Conservation (phyloP, 192 early-diverging fungal genomes). For the Gryganskiella cystojenkinii region DNA sequence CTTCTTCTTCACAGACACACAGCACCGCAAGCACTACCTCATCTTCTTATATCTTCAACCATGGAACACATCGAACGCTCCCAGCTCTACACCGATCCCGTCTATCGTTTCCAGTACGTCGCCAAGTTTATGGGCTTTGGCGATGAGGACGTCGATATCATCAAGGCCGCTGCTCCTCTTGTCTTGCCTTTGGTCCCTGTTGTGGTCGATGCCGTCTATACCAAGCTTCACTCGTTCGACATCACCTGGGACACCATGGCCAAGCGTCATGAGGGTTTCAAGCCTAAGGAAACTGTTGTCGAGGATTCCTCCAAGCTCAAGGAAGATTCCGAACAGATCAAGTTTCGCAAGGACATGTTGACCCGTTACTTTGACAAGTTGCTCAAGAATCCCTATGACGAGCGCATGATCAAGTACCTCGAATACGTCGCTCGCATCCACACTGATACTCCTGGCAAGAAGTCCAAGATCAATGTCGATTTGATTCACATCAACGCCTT, state of each 20-base stretch:
- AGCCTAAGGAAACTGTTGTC: slow-evolving; percentile 51
- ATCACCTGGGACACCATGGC: slow-evolving; percentile 79
- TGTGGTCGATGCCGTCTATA: slow-evolving; percentile 84
- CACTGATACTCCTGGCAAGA: slow-evolving; percentile 77
- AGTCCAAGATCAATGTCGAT: slow-evolving; percentile 83
- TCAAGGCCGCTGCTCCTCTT: slow-evolving; percentile 70
- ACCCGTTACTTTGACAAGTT: slow-evolving; percentile 78
- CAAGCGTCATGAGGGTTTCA: slow-evolving; percentile 73
- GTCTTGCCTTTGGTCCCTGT: slow-evolving; percentile 75
- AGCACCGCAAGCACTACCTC: neutral
- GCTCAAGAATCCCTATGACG: slow-evolving; percentile 59
- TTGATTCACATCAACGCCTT: slow-evolving; percentile 85
- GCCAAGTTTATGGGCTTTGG: slow-evolving; percentile 79
- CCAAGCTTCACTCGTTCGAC: slow-evolving; percentile 75
- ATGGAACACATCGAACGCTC: slow-evolving; percentile 74
- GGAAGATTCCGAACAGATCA: slow-evolving; percentile 77
- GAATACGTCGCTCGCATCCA: slow-evolving; percentile 87
- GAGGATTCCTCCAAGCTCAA: slow-evolving; percentile 56
- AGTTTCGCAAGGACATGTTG: slow-evolving; percentile 83
- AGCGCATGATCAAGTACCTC: slow-evolving; percentile 74
- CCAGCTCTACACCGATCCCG: slow-evolving; percentile 74
- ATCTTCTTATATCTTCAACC: neutral
- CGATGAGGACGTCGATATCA: slow-evolving; percentile 72
- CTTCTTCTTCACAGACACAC: neutral
- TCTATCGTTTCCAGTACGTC: slow-evolving; percentile 86